phyloP scores from a whole-genome alignment of 2,329 filamentous ascomycete genomes.

The Scedosporium boydii region DNA sequence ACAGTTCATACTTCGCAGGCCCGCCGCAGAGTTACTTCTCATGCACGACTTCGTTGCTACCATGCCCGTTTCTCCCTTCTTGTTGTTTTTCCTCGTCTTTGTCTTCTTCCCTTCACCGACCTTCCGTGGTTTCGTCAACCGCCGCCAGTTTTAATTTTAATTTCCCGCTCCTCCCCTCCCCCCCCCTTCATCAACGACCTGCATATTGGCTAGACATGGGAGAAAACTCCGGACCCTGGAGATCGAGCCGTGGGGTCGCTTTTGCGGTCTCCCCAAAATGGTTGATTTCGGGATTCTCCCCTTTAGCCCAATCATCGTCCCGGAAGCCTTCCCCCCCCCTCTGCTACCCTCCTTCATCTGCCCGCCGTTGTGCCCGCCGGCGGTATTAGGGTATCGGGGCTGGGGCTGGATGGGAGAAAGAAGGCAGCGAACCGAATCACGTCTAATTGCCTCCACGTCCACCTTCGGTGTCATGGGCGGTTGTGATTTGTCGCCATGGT shows the following conservation, averaged over 20 bases:
- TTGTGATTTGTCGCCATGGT: constrained; percentile 5
- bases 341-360: neutral
- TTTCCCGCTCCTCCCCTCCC: neutral
- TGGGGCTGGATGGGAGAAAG: neutral
- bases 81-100: neutral
- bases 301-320: neutral
- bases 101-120: neutral
- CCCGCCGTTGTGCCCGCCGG: neutral
- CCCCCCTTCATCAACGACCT: neutral
- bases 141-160: neutral
- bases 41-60: neutral
- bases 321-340: neutral
- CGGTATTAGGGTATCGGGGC: neutral
- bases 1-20: neutral
- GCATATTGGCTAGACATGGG: neutral
- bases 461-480: constrained; percentile 1
- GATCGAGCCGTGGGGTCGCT: neutral
- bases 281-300: neutral
- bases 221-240: neutral
- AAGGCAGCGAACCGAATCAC: neutral
- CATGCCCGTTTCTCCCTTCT: neutral
- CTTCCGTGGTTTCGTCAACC: neutral
- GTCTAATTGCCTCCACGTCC: neutral
- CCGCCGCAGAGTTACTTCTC: neutral
- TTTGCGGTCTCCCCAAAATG: neutral